Conservation (phyloP, 805 yeast genomes). For the Maudiozyma turicensis region DNA sequence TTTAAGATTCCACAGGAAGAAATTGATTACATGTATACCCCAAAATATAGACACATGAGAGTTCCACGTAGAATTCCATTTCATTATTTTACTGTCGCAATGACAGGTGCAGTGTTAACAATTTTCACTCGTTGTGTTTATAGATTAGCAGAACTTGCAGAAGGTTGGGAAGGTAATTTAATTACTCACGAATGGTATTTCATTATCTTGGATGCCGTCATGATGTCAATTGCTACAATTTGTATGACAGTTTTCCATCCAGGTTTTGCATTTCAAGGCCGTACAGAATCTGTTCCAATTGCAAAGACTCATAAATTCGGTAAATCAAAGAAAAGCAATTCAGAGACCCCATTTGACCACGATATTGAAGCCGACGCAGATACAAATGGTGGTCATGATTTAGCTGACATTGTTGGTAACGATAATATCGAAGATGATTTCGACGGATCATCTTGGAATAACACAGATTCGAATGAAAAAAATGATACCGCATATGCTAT, state of each 20-base stretch:
- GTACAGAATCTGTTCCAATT: conserved; percentile 18
- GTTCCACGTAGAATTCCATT: conserved; percentile 28
- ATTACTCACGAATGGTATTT: conserved; percentile 52
- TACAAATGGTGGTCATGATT: neutral
- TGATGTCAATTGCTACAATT: conserved; percentile 44
- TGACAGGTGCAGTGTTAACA: conserved; percentile 40
- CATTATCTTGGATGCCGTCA: conserved; percentile 50
- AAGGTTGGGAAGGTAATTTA: conserved; percentile 55
- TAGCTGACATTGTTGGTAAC: neutral
- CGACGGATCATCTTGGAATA: neutral
- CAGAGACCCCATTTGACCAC: neutral
- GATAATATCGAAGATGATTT: neutral
- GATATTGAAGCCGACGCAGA: conserved; percentile 2
- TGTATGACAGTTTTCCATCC: conserved; percentile 53
- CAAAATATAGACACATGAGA: conserved; percentile 22
- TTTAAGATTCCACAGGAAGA: conserved; percentile 13
- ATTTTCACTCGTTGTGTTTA: conserved; percentile 62
- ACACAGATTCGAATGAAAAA: neutral
- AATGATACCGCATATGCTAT: neutral
- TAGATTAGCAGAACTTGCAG: conserved; percentile 60
- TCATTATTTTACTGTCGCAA: conserved; percentile 35
- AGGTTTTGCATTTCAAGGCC: conserved; percentile 41
- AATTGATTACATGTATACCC: conserved; percentile 19
- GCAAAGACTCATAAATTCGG: conserved; percentile 6
- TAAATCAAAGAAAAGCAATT: neutral